Percentiles rank a stretch among this genome's conserved stretches.
These are phyloP conservation scores for Cryoendolithus antarcticus DNA, from an alignment of 2,329 filamentous ascomycete genomes.

Conservation along the genomic window DNA sequence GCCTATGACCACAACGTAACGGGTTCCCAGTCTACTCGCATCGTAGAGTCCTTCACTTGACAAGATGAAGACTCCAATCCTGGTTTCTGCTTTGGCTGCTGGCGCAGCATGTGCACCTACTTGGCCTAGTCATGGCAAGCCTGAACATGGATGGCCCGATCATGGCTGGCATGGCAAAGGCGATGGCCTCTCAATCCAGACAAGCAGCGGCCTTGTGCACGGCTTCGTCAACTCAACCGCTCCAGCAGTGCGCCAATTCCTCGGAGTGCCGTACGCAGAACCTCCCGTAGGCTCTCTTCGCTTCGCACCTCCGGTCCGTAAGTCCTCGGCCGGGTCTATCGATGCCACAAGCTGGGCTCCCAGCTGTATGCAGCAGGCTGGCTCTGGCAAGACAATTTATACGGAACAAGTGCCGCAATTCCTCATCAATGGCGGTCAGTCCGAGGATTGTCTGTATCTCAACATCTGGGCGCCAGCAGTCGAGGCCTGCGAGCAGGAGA, in stretches of 20 bases:
- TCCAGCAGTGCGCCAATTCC: constrained; percentile 2
- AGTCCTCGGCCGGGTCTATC: neutral
- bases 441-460: constrained; percentile 33
- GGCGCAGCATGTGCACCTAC: too few relatives aligned
- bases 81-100: too few relatives aligned
- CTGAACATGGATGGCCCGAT: too few relatives aligned
- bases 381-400: constrained; percentile 5
- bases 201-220: constrained; percentile 1
- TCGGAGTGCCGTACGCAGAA: constrained; percentile 2
- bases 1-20: too few relatives aligned
- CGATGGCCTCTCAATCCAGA: constrained; percentile 3
- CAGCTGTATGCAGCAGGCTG: constrained; percentile 9
- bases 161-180: too few relatives aligned
- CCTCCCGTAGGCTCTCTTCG: constrained; percentile 2
- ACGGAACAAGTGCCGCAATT: constrained; percentile 6
- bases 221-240: constrained; percentile 1
- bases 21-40: too few relatives aligned
- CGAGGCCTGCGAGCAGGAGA: neutral
- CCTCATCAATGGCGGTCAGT: constrained; percentile 7
- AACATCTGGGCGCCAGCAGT: constrained; percentile 27
- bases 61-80: too few relatives aligned
- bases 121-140: too few relatives aligned
- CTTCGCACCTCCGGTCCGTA: constrained; percentile 1
- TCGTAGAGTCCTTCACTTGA: too few relatives aligned
- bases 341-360: constrained; percentile 5